A percentile compares a stretch with the other conserved stretches of the same genome.
These are phyloP conservation scores for Xylaria acuta DNA, from an alignment of 495 filamentous ascomycete genomes.

Conservation along the genomic window DNA sequence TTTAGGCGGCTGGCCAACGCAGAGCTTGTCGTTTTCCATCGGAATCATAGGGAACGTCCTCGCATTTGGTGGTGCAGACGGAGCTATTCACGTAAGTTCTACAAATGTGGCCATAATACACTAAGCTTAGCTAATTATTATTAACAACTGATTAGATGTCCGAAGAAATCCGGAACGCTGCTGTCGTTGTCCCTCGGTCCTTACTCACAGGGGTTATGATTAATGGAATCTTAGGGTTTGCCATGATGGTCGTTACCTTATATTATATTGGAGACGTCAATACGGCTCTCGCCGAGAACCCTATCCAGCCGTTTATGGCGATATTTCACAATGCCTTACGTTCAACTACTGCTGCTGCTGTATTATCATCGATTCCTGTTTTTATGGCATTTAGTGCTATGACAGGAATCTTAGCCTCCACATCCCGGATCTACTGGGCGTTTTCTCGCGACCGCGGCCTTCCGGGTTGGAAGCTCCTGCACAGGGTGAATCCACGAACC, in stretches of 20 bases:
- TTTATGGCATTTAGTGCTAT: neutral
- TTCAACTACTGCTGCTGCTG: neutral
- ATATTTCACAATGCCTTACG: neutral
- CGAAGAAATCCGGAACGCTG: conserved; percentile 54
- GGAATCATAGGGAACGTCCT: neutral
- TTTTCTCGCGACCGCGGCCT: neutral
- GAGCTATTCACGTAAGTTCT: conserved; percentile 3
- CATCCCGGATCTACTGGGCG: neutral
- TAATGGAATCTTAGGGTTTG: neutral
- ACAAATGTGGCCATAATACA: no score
- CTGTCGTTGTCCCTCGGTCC: conserved; percentile 50
- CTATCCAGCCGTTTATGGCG: neutral
- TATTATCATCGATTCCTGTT: neutral
- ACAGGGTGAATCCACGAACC: neutral
- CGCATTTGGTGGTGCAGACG: neutral
- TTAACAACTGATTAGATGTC: no score
- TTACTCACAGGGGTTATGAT: conserved; percentile 48
- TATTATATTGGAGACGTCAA: neutral
- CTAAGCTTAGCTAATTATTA: no score
- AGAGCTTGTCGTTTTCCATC: neutral
- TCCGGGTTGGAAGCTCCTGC: neutral
- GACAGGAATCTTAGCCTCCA: neutral
- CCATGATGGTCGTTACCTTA: neutral
- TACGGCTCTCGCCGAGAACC: neutral
- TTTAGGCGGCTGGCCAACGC: neutral